Percentiles rank a stretch among this genome's conserved stretches.
phyloP scores from a whole-genome alignment of 257 asterid genomes.

The Lithospermum erythrorhizon region DNA sequence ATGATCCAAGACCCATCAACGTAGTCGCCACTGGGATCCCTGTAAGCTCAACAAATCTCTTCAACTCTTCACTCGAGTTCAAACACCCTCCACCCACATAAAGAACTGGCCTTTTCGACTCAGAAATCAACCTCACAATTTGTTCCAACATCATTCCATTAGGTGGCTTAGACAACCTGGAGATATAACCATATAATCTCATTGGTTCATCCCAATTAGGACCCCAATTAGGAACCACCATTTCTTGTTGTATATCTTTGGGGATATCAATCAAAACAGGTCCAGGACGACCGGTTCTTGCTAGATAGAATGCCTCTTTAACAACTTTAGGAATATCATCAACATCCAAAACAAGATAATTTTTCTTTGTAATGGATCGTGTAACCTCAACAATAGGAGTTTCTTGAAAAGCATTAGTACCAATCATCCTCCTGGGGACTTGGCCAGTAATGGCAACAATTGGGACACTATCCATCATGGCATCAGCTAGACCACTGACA shows the following conservation, averaged over 20 bases:
- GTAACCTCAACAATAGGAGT: not conserved
- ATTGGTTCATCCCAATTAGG: slow-evolving; percentile 1
- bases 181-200: not conserved
- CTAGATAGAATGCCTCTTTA: not conserved
- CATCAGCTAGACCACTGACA: not conserved
- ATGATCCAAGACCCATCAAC: not conserved
- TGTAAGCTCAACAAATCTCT: not conserved
- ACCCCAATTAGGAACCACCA: slow-evolving; percentile 2
- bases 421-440: slow-evolving; percentile 1
- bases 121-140: not conserved
- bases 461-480: not conserved
- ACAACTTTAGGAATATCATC: not conserved
- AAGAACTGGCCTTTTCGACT: slow-evolving; percentile 1
- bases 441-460: not conserved
- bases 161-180: not conserved
- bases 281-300: not conserved
- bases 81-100: not conserved
- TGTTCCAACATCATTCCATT: not conserved
- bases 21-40: not conserved
- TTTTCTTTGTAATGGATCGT: not conserved
- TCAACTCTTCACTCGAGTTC: slow-evolving; percentile 1
- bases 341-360: not conserved
- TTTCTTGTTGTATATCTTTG: not conserved
- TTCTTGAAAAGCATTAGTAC: not conserved
- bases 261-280: not conserved